phyloP scores from a whole-genome alignment of 2,329 filamentous ascomycete genomes.

The Drechslerella dactyloides region DNA sequence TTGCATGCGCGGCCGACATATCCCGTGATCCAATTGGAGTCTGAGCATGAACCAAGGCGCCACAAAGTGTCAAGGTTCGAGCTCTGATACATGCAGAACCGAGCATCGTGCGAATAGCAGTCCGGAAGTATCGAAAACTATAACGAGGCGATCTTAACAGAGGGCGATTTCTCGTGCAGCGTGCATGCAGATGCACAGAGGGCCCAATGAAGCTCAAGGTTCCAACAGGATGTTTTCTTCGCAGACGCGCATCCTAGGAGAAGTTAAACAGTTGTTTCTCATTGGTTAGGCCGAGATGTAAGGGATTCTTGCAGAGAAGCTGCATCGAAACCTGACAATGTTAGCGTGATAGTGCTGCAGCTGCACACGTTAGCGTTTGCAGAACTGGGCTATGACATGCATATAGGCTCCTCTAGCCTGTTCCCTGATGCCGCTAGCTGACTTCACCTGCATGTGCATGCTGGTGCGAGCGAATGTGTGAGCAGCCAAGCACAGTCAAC shows the following conservation, averaged over 20 bases:
- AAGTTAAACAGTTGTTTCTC: not conserved
- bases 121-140: not conserved
- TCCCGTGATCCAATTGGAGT: not conserved
- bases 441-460: not conserved
- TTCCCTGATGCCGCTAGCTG: not conserved
- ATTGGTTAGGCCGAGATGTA: not conserved
- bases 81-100: slow-evolving; percentile 2
- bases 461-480: too few relatives aligned
- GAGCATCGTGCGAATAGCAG: slow-evolving; percentile 1
- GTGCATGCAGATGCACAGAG: not conserved
- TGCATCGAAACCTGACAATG: not conserved
- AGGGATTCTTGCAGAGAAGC: not conserved
- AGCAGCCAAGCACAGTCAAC: too few relatives aligned
- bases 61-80: not conserved
- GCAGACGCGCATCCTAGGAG: not conserved
- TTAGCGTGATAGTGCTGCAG: slow-evolving; percentile 6
- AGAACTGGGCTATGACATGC: slow-evolving; percentile 4
- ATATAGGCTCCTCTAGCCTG: not conserved
- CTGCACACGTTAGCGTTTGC: slow-evolving; percentile 9
- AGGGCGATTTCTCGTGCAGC: not conserved
- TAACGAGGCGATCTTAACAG: not conserved
- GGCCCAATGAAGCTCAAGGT: not conserved
- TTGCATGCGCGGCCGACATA: not conserved
- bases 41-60: not conserved
- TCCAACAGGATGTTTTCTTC: not conserved